Base-by-base conservation (phyloP, 1,284 basidiomycete genomes). In the Moniliophthora roreri region DNA sequence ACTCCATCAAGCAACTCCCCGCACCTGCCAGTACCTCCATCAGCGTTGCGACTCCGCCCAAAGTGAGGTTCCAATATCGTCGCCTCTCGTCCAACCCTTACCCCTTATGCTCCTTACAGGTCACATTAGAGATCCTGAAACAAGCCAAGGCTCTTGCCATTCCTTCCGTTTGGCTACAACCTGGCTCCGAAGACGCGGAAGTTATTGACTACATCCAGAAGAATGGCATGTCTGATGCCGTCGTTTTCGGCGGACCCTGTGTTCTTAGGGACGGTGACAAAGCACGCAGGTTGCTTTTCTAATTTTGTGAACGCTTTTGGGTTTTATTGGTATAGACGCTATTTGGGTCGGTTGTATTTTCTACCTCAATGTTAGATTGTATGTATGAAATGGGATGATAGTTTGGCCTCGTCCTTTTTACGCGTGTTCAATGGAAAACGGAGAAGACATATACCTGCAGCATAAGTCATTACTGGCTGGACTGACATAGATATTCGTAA, bases 81-180 rank as follows among this genome's bases (percentile, higher is more conserved):
- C 20, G 36, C 23, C 5, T 24, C 15, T n/a, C 39, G 13, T 37
- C 35, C 55, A 20, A 48, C 34, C 35, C 13, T 38, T 16, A 39
- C 24, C 47, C 16, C 51, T 56, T 20, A 54, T 5, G 37, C 2
- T 20, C 11, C 23, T n/a, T 23, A n/a, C 13, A 91, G 86, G 72
- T 91, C 45, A 89, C 89, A 8, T 76, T 89, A 40, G 73, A 72
- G 20, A 61, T 89, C 48, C 70, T 91, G 59, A 73, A 85, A 63
- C 77, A 84, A 55, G 85, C 85, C 7, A 85, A 84, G 64, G 73
- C 76, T 1, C 73, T 85, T 20, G 70, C 72, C 34, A 72, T 91
- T 10, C 83, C 84, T 13, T 77, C 82, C 1, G 73, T 93, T 44
- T 95, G 92, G 92, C 78, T 94, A 36, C 92, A 95, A 68, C 92